Base-by-base conservation (phyloP, 129 eudicot genomes). In the Saussurea involucrata region DNA sequence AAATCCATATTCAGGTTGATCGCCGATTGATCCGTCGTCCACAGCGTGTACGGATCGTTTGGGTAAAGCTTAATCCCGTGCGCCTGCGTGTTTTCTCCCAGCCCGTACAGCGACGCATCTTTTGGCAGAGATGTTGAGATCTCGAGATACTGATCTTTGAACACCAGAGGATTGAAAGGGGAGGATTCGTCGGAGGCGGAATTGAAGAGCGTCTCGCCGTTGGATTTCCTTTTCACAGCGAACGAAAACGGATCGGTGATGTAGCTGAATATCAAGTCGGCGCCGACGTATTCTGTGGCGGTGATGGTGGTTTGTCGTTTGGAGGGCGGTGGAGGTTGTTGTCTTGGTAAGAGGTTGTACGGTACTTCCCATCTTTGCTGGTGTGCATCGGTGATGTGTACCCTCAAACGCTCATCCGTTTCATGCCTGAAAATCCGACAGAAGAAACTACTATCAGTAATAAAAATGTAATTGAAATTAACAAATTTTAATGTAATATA, bases 291-390 rank as follows among this genome's bases (percentile, higher is more conserved):
- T 20, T 90, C 90, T 5, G 85, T 80, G 0, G 79, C 24, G 53
- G 81, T 72, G 79, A 87, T 81, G 65, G 66, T 44, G 57, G 84
- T 64, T 68, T 85, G 90, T 68, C 84, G 90, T 46, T 88, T 87
- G 4, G 55, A 61, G n/a, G 81, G 44, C 11, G 90, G 2, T 8
- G 89, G 89, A 3, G 97, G 94, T n/a, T 80, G 78, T 31, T 84
- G 84, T 88, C 99, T 68, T 6, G 97, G 97, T 61, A 95, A 27
- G 21, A 95, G 90, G 74, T 87, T 76, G 87, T 95, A 95, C 0
- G 99, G 97, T 29, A 95, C 91, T 40, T 95, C 99, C 99, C 99
- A 95, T 77, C 99, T 80, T 55, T 84, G 91, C 28, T 92, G 84
- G 18, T 84, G 86, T 70, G 97, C 96, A 74, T 90, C 99, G 42